Evolutionary conservation across 345 rosid genomes (phyloP), one percentile per base, ranked within the genome.

Genomic region (Heritiera littoralis): DNA sequence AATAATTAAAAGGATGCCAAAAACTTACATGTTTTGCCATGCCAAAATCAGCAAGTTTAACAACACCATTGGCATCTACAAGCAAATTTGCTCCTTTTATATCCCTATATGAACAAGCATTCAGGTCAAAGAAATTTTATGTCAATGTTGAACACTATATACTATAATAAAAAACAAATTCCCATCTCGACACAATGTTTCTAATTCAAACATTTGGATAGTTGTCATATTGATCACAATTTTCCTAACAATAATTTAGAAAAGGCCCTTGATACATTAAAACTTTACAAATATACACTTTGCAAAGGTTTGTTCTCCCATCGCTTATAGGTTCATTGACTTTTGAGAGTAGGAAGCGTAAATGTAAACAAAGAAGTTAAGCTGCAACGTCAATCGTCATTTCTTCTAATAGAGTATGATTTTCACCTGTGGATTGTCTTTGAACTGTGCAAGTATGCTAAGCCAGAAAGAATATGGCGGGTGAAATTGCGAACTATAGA

Each of bases 31-130:
- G 92, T 80, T 92, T 92, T 75, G 96, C 96, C 93, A 86, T 85
- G 74, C 96, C 96, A 86, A 92, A 92, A 81, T 92, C 93, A 51
- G 93, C 92, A 77, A 92, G 88, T 87, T 92, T 92, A 52, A 92
- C 93, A 14, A 83, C 80, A 5, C 93, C 96, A 3, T 66, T 80
- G 60, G 88, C 81, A 77, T 92, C 88, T 74, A 92, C 96, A 66
- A 92, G 92, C 82, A 92, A 83, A 86, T 92, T 92, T 78, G 92
- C 93, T 71, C 96, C 93, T 86, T 92, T 92, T 51, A 92, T 92
- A 82, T 90, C 96, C 89, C 96, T 92, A 81, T 30, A 80, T 30
- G 46, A 67, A 77, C 51, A 85, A 74, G 60, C 71, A 66, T 48
- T 28, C 67, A 66, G 49, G 77, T 83, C 52, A 79, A 18, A 32